These are phyloP conservation scores for Trichosporon coremiiforme DNA, from an alignment of 1,284 basidiomycete species.

Conservation along the genomic window DNA sequence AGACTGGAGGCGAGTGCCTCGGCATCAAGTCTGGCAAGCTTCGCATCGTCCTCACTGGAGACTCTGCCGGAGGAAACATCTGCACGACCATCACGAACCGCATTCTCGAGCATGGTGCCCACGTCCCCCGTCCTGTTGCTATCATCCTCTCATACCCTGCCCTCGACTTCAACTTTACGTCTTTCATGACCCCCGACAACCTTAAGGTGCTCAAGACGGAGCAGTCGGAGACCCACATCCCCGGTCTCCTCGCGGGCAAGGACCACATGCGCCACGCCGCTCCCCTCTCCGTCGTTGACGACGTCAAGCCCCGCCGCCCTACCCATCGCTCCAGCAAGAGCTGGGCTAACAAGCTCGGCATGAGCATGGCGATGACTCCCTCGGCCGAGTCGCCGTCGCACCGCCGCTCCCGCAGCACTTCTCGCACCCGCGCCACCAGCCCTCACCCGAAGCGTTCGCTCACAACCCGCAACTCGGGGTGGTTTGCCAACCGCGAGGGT, in stretches of 20 bases:
- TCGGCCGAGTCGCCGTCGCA: not conserved
- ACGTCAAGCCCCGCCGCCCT: constrained; percentile 52
- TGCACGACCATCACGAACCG: constrained; percentile 79
- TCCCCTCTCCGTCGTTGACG: constrained; percentile 82
- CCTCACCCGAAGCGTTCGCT: constrained; percentile 28
- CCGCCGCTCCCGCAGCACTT: constrained; percentile 26
- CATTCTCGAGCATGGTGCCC: constrained; percentile 69
- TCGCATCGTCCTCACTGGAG: constrained; percentile 76
- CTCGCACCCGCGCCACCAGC: constrained; percentile 35
- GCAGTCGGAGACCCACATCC: constrained; percentile 67
- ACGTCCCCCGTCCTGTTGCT: constrained; percentile 67
- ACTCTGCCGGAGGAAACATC: constrained; percentile 88
- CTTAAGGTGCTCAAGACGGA: constrained; percentile 76
- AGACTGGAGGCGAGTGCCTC: constrained; percentile 75
- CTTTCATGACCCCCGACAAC: constrained; percentile 92
- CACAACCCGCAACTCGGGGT: constrained; percentile 46
- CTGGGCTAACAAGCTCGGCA: constrained; percentile 57
- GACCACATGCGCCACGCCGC: constrained; percentile 84
- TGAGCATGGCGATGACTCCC: constrained; percentile 22
- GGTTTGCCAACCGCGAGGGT: constrained; percentile 63
- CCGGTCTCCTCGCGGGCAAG: constrained; percentile 74
- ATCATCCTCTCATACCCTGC: constrained; percentile 72
- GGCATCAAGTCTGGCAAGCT: constrained; percentile 73
- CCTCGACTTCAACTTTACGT: constrained; percentile 94
- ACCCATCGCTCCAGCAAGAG: constrained; percentile 43